phyloP scores from a whole-genome alignment of 202 grass and related monocot genomes.

The Dendrocalamus latiflorus region DNA sequence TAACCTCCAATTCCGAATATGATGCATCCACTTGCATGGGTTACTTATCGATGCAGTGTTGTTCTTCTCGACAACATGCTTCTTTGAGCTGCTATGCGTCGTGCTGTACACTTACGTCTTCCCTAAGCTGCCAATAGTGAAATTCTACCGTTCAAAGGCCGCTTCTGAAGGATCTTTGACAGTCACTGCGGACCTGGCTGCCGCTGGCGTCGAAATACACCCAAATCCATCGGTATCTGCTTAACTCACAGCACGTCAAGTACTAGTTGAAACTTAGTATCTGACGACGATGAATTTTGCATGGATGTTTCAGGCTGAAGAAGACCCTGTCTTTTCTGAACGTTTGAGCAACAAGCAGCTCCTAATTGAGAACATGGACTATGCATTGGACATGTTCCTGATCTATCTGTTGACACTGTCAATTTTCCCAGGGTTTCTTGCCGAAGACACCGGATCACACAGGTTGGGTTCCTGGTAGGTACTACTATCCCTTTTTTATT shows the following conservation, averaged over 20 bases:
- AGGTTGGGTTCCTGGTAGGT: conserved; percentile 78
- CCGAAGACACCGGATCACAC: conserved; percentile 62
- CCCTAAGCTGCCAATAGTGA: conserved; percentile 69
- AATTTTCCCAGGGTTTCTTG: conserved; percentile 77
- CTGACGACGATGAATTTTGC: too few species aligned
- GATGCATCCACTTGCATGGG: too few species aligned
- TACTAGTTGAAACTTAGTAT: too few species aligned
- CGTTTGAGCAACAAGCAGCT: conserved; percentile 58
- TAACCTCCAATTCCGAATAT: too few species aligned
- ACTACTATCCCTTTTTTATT: too few species aligned
- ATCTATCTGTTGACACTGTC: conserved; percentile 65
- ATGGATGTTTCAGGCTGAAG: too few species aligned
- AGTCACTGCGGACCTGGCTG: conserved; percentile 61
- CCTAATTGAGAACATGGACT: conserved; percentile 55
- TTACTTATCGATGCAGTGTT: conserved; percentile 72
- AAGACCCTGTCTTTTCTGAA: conserved; percentile 33
- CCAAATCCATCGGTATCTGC: too few species aligned
- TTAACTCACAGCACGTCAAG: too few species aligned
- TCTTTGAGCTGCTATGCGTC: conserved; percentile 59
- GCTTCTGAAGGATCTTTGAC: conserved; percentile 73
- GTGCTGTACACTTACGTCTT: conserved; percentile 64
- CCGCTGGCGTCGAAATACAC: conserved; percentile 38
- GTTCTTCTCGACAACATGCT: conserved; percentile 56
- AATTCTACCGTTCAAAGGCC: conserved; percentile 57
- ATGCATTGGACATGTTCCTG: conserved; percentile 52